phyloP scores from a whole-genome alignment of 306 rosid genomes.

The Chamaecrista fasciculata region DNA sequence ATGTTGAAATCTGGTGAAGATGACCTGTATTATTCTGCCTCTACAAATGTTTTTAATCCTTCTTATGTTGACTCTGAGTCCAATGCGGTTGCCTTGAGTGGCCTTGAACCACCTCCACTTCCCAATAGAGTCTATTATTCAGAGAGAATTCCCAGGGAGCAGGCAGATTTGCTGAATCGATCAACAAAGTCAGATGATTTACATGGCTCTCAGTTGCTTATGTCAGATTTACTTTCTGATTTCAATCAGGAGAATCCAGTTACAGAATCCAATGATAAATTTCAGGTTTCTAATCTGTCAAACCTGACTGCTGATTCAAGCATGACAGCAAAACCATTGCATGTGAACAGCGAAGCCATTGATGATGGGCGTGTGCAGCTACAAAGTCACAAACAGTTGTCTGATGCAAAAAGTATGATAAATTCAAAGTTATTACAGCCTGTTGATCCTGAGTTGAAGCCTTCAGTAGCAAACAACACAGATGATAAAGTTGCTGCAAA shows the following conservation, averaged over 20 bases:
- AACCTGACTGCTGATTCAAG: conserved; percentile 41
- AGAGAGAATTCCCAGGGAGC: conserved; percentile 88
- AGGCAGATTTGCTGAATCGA: conserved; percentile 73
- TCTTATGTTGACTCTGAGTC: conserved; percentile 53
- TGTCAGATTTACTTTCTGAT: conserved; percentile 62
- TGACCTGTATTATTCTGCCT: conserved; percentile 37
- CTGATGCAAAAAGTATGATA: conserved; percentile 49
- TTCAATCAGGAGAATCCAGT: conserved; percentile 42
- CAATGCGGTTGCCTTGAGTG: conserved; percentile 57
- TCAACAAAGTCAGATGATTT: conserved; percentile 83
- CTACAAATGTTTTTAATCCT: conserved; percentile 45
- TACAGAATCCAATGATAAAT: conserved; percentile 42
- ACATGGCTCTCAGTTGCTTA: conserved; percentile 58
- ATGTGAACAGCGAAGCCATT: conserved; percentile 41
- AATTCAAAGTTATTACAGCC: conserved; percentile 47
- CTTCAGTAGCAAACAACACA: conserved; percentile 24
- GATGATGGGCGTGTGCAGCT: conserved; percentile 48
- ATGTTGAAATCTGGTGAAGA: conserved; percentile 49
- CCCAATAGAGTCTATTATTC: conserved; percentile 78
- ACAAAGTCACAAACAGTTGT: conserved; percentile 46
- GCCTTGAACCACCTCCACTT: conserved; percentile 64
- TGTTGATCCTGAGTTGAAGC: conserved; percentile 43
- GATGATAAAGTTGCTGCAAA: conserved; percentile 39
- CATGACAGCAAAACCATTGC: conserved; percentile 36
- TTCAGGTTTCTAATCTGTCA: conserved; percentile 41